Percentiles rank a stretch among this genome's conserved stretches.
Evolutionary conservation across 352 stramenopile genomes (phyloP).

Genomic region (Phytophthora foliorum): DNA sequence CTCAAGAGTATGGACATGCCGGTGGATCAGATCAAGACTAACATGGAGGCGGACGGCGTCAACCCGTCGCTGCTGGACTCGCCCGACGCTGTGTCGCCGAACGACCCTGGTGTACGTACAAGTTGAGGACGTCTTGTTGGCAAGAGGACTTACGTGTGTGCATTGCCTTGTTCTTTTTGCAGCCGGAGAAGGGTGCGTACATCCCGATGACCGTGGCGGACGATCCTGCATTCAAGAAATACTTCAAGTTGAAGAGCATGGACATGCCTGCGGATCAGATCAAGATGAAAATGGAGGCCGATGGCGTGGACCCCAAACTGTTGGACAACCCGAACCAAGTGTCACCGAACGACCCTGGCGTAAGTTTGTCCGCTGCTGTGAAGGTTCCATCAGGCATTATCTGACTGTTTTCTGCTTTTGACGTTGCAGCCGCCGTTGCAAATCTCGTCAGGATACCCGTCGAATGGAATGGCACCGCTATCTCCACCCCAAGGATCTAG

Average conservation of each 20-base stretch:
- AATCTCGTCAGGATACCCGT: conserved; percentile 23
- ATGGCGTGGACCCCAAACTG: conserved; percentile 73
- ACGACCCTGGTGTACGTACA: conserved; percentile 73
- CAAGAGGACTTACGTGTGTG: conserved; percentile 1
- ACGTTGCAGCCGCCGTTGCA: conserved; percentile 41
- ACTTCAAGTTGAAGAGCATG: conserved; percentile 90
- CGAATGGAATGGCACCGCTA: conserved; percentile 27
- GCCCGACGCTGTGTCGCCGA: conserved; percentile 76
- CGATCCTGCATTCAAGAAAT: conserved; percentile 85
- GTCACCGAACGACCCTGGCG: conserved; percentile 84
- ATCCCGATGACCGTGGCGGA: conserved; percentile 77
- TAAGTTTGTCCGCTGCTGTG: conserved; percentile 37
- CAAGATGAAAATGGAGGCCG: conserved; percentile 89
- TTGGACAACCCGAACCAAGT: conserved; percentile 69
- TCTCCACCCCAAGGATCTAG: conserved; percentile 25
- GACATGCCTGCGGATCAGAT: conserved; percentile 87
- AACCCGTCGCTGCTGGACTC: conserved; percentile 70
- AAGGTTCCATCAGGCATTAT: not conserved
- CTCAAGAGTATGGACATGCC: conserved; percentile 85
- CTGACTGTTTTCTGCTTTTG: conserved; percentile 16
- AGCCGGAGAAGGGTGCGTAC: conserved; percentile 76
- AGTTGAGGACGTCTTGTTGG: conserved; percentile 1
- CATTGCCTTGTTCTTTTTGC: conserved; percentile 1
- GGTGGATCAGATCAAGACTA: conserved; percentile 79
- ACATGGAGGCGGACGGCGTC: conserved; percentile 84